These are phyloP conservation scores for Sporothrix pseudoabietina DNA, from an alignment of 2,329 filamentous ascomycete species.

Conservation along the genomic window DNA sequence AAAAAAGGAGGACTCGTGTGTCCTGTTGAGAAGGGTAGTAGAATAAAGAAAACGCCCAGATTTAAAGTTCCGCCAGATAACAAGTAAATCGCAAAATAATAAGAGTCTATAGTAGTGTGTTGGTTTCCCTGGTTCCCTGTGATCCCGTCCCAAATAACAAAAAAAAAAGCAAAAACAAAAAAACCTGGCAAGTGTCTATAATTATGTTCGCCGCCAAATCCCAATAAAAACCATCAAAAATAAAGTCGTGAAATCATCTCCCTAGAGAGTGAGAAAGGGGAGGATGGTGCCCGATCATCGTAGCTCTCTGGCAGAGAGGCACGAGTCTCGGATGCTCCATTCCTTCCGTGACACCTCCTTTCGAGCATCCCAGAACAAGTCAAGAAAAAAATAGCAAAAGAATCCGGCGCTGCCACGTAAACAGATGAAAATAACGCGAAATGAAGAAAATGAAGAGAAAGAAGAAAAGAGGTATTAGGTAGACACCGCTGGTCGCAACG, in stretches of 20 bases:
- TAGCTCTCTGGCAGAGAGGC: conserved; percentile 12
- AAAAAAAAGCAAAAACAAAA: neutral
- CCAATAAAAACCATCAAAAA: conserved; percentile 5
- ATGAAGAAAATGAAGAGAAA: neutral
- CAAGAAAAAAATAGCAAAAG: neutral
- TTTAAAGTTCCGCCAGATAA: neutral
- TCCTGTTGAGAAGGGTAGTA: conserved; percentile 8
- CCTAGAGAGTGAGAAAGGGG: neutral
- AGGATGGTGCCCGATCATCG: neutral
- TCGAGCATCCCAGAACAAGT: conserved; percentile 17
- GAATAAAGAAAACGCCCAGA: conserved; percentile 9
- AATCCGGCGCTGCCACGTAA: conserved; percentile 1
- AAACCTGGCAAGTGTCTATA: neutral
- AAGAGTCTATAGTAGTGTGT: conserved; percentile 23
- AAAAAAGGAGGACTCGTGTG: conserved; percentile 18
- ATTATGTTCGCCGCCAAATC: neutral
- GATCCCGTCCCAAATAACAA: conserved; percentile 13
- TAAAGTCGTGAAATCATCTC: conserved; percentile 23
- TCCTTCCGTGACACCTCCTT: neutral
- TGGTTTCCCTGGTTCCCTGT: conserved; percentile 3
- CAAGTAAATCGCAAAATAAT: neutral
- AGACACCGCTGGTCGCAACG: conserved; percentile 12
- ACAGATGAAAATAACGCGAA: conserved; percentile 2
- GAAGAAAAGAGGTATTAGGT: neutral
- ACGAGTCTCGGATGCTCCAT: too few relatives aligned